Evolutionary conservation across 192 early-diverging fungal genomes (phyloP).

Genomic region (Ambispora gerdemannii): DNA sequence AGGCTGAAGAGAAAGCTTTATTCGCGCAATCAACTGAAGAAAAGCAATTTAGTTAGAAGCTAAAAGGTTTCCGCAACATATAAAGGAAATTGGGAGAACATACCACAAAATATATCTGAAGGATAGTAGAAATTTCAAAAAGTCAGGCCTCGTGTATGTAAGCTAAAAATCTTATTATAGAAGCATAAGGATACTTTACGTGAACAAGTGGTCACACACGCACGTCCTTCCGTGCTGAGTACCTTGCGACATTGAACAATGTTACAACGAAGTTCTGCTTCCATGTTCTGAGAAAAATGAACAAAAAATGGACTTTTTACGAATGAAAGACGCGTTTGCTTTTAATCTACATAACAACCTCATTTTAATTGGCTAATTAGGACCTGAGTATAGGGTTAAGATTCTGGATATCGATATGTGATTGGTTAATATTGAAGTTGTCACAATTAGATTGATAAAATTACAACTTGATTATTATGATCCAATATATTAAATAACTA

Average conservation of each 20-base stretch:
- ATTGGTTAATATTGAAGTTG: too few relatives aligned
- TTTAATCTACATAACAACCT: too few relatives aligned
- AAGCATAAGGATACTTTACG: slow-evolving; percentile 42
- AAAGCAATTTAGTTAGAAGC: not conserved
- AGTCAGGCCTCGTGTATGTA: not conserved
- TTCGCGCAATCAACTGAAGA: slow-evolving; percentile 49
- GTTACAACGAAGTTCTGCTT: slow-evolving; percentile 23
- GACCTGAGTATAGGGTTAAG: too few relatives aligned
- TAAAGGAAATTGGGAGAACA: not conserved
- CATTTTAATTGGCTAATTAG: too few relatives aligned
- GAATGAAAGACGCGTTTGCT: too few relatives aligned
- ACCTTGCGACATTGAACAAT: slow-evolving; percentile 24
- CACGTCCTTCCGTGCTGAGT: slow-evolving; percentile 31
- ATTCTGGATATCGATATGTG: too few relatives aligned
- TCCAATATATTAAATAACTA: too few relatives aligned
- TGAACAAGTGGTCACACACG: slow-evolving; percentile 65
- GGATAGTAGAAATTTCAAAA: not conserved
- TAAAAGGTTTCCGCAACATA: too few relatives aligned
- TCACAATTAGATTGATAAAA: too few relatives aligned
- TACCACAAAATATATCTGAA: slow-evolving; percentile 65
- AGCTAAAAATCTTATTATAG: not conserved
- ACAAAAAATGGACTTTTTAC: too few relatives aligned
- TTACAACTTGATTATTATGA: too few relatives aligned
- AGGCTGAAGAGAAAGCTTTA: slow-evolving; percentile 43
- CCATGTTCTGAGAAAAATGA: too few relatives aligned